Conservation (phyloP, 2,329 filamentous ascomycete species). For the Monilinia aucupariae region DNA sequence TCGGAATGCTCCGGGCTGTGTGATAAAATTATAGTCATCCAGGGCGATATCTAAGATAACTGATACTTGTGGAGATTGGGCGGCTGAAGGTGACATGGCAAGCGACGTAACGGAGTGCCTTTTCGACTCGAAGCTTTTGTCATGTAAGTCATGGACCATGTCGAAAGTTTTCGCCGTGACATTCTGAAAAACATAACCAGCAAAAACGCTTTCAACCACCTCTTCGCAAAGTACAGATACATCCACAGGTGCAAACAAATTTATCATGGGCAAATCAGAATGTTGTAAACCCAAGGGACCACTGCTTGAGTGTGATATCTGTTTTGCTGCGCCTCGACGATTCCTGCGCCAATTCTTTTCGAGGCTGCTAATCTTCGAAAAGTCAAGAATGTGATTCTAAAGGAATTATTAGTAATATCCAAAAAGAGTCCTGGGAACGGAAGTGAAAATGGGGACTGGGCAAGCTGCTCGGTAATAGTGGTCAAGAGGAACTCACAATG, state of each 20-base stretch:
- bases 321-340: conserved; percentile 19
- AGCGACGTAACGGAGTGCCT: conserved; percentile 2
- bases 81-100: conserved; percentile 6
- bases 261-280: conserved; percentile 35
- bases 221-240: conserved; percentile 35
- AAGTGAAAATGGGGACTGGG: neutral
- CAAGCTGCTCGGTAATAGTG: neutral
- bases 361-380: conserved; percentile 37
- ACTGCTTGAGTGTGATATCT: conserved; percentile 3
- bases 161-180: conserved; percentile 33
- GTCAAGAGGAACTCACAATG: conserved; percentile 29
- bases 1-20: conserved; percentile 50
- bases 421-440: neutral
- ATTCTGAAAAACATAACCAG: conserved; percentile 35
- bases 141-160: conserved; percentile 28
- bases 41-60: conserved; percentile 33
- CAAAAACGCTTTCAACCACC: conserved; percentile 35
- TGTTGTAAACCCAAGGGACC: conserved; percentile 25
- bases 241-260: conserved; percentile 34
- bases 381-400: conserved; percentile 40
- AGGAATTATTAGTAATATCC: neutral
- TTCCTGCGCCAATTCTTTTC: conserved; percentile 34
- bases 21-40: conserved; percentile 39
- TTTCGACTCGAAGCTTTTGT: conserved; percentile 16
- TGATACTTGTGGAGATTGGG: conserved; percentile 25